Evolutionary conservation across 2,329 filamentous ascomycete genomes (phyloP).

Genomic region (Curvularia eragrostidis): DNA sequence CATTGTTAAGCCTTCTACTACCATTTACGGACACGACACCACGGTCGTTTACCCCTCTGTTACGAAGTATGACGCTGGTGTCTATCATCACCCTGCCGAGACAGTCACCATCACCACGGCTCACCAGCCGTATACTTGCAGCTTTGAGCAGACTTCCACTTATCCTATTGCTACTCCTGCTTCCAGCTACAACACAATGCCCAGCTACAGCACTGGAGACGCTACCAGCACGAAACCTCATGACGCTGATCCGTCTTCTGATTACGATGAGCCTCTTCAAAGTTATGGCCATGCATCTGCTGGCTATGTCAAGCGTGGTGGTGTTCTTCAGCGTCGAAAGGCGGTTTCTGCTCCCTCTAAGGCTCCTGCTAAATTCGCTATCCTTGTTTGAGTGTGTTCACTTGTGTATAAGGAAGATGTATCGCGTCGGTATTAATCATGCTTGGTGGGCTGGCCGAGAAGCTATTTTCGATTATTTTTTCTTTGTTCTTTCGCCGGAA

Average conservation of each 20-base stretch:
- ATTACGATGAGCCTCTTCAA: constrained; percentile 2
- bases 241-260: constrained; percentile 28
- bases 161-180: neutral
- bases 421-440: neutral
- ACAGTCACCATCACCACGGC: neutral
- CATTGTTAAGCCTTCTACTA: neutral
- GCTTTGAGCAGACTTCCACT: neutral
- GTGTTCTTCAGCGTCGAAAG: constrained; percentile 32
- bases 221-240: neutral
- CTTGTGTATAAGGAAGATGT: neutral
- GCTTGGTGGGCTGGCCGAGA: neutral
- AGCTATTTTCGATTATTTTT: neutral
- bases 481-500: neutral
- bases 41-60: neutral
- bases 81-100: neutral
- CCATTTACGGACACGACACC: neutral
- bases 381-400: neutral
- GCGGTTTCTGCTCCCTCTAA: neutral
- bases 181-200: neutral
- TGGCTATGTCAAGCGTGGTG: constrained; percentile 33
- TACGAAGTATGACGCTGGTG: neutral
- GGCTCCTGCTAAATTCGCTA: neutral
- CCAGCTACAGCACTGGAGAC: neutral
- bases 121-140: neutral
- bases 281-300: constrained; percentile 6